Base-by-base conservation (phyloP, 2,329 filamentous ascomycete species). In the Aureobasidium sp. region DNA sequence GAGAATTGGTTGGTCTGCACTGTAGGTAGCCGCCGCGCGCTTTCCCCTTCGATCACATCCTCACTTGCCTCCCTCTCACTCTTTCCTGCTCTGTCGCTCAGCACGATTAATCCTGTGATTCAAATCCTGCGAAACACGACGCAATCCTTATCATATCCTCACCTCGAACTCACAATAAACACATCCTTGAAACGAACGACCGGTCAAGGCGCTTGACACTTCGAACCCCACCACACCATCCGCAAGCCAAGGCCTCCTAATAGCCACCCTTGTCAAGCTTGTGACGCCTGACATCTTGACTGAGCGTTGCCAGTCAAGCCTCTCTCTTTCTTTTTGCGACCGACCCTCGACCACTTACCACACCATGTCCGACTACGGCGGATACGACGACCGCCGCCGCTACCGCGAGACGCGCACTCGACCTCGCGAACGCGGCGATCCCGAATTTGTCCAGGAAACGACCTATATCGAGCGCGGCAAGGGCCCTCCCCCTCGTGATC, bases 381-480 rank as follows among this genome's bases (percentile, higher is more conserved):
- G 71, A 74, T 77, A 79, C 70, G 76, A 78, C 69, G 76, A 78
- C 67, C 76, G 77, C 57, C 76, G 76, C 60, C 77, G 78, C 63
- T 77, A 77, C 66, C 70, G 71, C 65, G 69, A 66, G 65, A 70
- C 70, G 51, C 73, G 73, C 65, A 73, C 72, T 52, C 74, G 75
- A 61, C 71, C 73, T 60, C 77, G 78, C 65, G 76, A 78, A 56
- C 75, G 77, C 63, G 78, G 79, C 71, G 78, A 80, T 70, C 78
- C 79, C 20, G 79, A 81, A 65, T 80, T 78, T 64, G 76, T 81
- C 66, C 75, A 75, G 69, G 79, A 78, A 71, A 78, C 74, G 67
- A 78, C 72, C 41, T 81, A 80, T 72, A 77, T 81, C 66, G 78
- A 77, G 69, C 75, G 75, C 59, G 75, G 75, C 65, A 77, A 75